Evolutionary conservation across 2,329 filamentous ascomycete species (phyloP).

Genomic region (Graphiopsis chlorocephala): DNA sequence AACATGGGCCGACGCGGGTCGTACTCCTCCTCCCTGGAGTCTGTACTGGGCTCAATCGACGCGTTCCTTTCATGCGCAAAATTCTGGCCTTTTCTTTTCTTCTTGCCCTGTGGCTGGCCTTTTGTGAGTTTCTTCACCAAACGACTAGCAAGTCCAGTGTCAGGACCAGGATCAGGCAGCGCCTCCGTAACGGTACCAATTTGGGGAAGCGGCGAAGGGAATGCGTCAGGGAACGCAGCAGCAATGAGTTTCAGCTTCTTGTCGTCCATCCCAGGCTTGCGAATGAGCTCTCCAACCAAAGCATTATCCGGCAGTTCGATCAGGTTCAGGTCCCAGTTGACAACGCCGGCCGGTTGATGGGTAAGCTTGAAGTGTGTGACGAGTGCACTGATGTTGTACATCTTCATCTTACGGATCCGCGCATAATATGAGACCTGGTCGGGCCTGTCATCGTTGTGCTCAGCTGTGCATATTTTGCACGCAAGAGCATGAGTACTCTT

Average conservation of each 20-base stretch:
- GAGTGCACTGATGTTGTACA: conserved; percentile 52
- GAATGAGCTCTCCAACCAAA: conserved; percentile 49
- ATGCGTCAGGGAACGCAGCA: conserved; percentile 35
- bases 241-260: conserved; percentile 42
- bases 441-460: conserved; percentile 27
- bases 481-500: conserved; percentile 45
- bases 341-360: conserved; percentile 39
- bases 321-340: conserved; percentile 62
- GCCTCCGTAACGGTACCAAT: conserved; percentile 38
- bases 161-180: conserved; percentile 15
- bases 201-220: conserved; percentile 43
- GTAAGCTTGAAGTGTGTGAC: conserved; percentile 61
- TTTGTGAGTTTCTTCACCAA: conserved; percentile 28
- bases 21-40: conserved; percentile 48
- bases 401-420: conserved; percentile 39
- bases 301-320: conserved; percentile 56
- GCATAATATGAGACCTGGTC: conserved; percentile 34
- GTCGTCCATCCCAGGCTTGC: conserved; percentile 56
- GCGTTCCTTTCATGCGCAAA: conserved; percentile 18
- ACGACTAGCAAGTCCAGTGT: conserved; percentile 22
- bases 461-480: conserved; percentile 36
- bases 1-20: conserved; percentile 43
- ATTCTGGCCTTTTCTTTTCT: conserved; percentile 29
- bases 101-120: conserved; percentile 20
- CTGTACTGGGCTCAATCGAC: conserved; percentile 35